These are phyloP conservation scores for Nothophytophthora sp. DNA, from an alignment of 352 stramenopile genomes.

Conservation along the genomic window DNA sequence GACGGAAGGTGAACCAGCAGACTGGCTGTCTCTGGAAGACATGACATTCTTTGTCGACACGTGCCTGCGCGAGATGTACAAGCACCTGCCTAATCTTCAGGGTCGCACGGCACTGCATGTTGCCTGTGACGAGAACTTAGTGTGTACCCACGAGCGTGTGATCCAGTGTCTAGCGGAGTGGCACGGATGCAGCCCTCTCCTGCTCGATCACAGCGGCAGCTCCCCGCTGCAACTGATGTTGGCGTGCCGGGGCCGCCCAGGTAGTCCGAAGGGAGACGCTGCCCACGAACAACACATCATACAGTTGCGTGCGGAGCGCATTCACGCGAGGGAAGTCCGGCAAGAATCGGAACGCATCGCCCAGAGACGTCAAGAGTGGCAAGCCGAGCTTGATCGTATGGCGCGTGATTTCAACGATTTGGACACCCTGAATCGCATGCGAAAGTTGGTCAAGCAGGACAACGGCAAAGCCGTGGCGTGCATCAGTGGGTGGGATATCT, in stretches of 20 bases:
- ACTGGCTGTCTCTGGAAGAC: slow-evolving; percentile 52
- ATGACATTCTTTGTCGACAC: slow-evolving; percentile 68
- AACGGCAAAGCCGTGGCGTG: slow-evolving; percentile 12
- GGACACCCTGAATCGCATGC: slow-evolving; percentile 45
- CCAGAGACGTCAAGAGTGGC: slow-evolving; percentile 34
- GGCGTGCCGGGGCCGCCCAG: slow-evolving; percentile 49
- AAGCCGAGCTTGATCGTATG: slow-evolving; percentile 42
- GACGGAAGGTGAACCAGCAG: slow-evolving; percentile 35
- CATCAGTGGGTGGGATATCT: slow-evolving; percentile 44
- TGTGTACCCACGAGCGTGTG: slow-evolving; percentile 74
- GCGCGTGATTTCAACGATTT: slow-evolving; percentile 50
- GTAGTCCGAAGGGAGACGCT: slow-evolving; percentile 50
- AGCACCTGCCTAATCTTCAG: slow-evolving; percentile 63
- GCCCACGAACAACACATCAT: slow-evolving; percentile 31
- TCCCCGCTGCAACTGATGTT: slow-evolving; percentile 50
- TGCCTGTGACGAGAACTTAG: slow-evolving; percentile 80
- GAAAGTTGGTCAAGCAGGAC: slow-evolving; percentile 36
- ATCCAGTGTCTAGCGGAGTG: slow-evolving; percentile 56
- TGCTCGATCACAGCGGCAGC: slow-evolving; percentile 47
- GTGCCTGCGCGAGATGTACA: slow-evolving; percentile 62
- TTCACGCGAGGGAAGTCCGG: slow-evolving; percentile 23
- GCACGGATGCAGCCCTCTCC: slow-evolving; percentile 53
- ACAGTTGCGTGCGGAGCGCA: slow-evolving; percentile 29
- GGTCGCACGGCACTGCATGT: slow-evolving; percentile 69
- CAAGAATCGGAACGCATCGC: slow-evolving; percentile 38